These are phyloP conservation scores for Daldinia vernicosa DNA, from an alignment of 495 filamentous ascomycete species.

Conservation along the genomic window DNA sequence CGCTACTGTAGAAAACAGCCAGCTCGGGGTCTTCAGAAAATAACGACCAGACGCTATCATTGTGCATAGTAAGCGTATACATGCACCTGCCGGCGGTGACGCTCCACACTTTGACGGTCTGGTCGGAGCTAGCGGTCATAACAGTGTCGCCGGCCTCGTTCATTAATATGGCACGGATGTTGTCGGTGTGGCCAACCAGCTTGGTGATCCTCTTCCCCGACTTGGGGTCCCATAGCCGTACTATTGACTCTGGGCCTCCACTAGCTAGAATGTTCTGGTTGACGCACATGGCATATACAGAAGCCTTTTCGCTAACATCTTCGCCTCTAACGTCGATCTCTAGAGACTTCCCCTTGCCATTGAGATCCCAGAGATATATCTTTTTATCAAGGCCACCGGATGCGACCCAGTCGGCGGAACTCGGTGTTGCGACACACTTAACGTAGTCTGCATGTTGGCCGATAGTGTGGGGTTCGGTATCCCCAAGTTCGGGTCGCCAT, in stretches of 20 bases:
- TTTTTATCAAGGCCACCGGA: slow-evolving; percentile 96
- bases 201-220: slow-evolving; percentile 92
- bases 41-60: slow-evolving; percentile 96
- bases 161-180: slow-evolving; percentile 88
- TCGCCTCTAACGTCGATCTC: slow-evolving; percentile 84
- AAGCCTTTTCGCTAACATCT: slow-evolving; percentile 87
- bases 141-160: slow-evolving; percentile 88
- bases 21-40: slow-evolving; percentile 88
- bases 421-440: slow-evolving; percentile 87
- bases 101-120: slow-evolving; percentile 98
- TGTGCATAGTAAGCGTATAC: slow-evolving; percentile 98
- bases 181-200: slow-evolving; percentile 98
- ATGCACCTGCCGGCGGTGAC: slow-evolving; percentile 93
- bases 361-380: slow-evolving; percentile 91
- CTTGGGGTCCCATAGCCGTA: slow-evolving; percentile 90
- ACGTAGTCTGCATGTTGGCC: slow-evolving; percentile 96
- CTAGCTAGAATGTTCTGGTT: slow-evolving; percentile 81
- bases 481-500: slow-evolving; percentile 86
- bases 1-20: slow-evolving; percentile 91
- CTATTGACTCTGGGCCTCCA: slow-evolving; percentile 93
- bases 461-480: slow-evolving; percentile 78
- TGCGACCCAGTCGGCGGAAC: slow-evolving; percentile 84
- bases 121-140: slow-evolving; percentile 94
- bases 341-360: slow-evolving; percentile 82
- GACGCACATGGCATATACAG: slow-evolving; percentile 87